These are phyloP conservation scores for Botrytis fabae DNA, from an alignment of 2,329 filamentous ascomycete genomes.

Conservation along the genomic window DNA sequence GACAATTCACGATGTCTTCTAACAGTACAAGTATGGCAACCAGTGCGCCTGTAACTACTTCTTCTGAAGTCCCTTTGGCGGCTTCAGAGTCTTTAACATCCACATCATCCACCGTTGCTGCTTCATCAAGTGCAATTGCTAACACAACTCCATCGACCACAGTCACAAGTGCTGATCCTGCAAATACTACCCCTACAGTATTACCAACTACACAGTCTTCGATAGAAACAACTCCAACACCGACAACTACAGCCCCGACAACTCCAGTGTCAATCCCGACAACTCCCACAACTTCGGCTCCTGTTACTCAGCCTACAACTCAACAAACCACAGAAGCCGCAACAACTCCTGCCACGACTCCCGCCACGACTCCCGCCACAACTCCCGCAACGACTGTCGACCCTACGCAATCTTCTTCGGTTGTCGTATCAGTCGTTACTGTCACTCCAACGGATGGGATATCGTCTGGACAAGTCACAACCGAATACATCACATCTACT, in stretches of 20 bases:
- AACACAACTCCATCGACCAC: constrained; percentile 34
- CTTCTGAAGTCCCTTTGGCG: constrained; percentile 25
- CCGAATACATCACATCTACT: constrained; percentile 27
- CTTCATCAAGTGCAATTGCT: constrained; percentile 35
- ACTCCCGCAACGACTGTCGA: constrained; percentile 31
- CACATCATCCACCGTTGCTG: constrained; percentile 12
- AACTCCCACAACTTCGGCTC: background rate
- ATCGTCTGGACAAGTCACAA: constrained; percentile 23
- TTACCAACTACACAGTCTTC: constrained; percentile 22
- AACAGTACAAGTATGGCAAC: constrained; percentile 38
- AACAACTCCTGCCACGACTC: constrained; percentile 29
- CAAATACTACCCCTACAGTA: background rate
- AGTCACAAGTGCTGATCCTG: constrained; percentile 26
- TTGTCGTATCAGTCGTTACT: constrained; percentile 21
- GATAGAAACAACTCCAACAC: constrained; percentile 16
- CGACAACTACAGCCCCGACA: constrained; percentile 28
- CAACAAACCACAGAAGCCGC: background rate
- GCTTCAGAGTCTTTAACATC: constrained; percentile 23
- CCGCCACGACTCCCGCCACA: constrained; percentile 27
- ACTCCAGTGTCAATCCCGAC: constrained; percentile 26
- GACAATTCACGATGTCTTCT: constrained; percentile 35
- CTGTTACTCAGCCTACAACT: too few species aligned
- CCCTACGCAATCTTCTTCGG: constrained; percentile 29
- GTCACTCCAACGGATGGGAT: constrained; percentile 13
- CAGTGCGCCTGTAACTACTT: constrained; percentile 25